phyloP scores from a whole-genome alignment of 2,329 filamentous ascomycete genomes.

The Aspergillus arachidicola region DNA sequence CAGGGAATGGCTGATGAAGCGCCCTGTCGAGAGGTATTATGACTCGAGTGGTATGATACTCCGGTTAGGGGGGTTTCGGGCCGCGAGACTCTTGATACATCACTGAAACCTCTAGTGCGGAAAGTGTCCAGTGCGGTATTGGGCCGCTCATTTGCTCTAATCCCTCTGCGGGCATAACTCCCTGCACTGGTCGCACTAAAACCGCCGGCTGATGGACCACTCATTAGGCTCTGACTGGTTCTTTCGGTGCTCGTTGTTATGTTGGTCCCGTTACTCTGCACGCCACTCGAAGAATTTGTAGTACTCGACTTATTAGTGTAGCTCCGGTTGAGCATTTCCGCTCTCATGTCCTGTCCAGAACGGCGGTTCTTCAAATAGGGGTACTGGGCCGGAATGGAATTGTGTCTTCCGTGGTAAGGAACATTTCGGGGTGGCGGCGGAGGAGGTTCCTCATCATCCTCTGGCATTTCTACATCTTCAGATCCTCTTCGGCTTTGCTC shows the following conservation, averaged over 20 bases:
- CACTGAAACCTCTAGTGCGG: slow-evolving; percentile 42
- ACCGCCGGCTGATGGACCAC: slow-evolving; percentile 82
- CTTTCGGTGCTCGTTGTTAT: slow-evolving; percentile 71
- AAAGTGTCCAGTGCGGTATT: slow-evolving; percentile 47
- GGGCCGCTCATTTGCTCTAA: slow-evolving; percentile 42
- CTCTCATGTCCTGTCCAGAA: slow-evolving; percentile 73
- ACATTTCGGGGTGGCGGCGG: slow-evolving; percentile 64
- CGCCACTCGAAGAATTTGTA: slow-evolving; percentile 74
- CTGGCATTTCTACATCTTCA: slow-evolving; percentile 56
- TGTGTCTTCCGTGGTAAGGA: slow-evolving; percentile 45
- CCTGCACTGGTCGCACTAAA: slow-evolving; percentile 96
- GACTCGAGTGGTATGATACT: slow-evolving; percentile 88
- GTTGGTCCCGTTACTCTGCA: slow-evolving; percentile 67
- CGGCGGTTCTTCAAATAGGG: slow-evolving; percentile 43
- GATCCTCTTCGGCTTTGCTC: slow-evolving; percentile 46
- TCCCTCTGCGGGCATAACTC: slow-evolving; percentile 79
- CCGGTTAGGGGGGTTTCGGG: slow-evolving; percentile 67
- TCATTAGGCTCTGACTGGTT: slow-evolving; percentile 89
- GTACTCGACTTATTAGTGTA: slow-evolving; percentile 86
- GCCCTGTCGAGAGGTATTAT: slow-evolving; percentile 61
- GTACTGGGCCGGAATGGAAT: slow-evolving; percentile 44
- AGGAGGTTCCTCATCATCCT: slow-evolving; percentile 55
- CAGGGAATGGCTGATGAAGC: slow-evolving; percentile 68
- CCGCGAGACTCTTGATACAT: slow-evolving; percentile 39
- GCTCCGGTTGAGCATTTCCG: slow-evolving; percentile 71